Base-by-base conservation (phyloP, 495 filamentous ascomycete species). In the Cercophora newfieldiana region DNA sequence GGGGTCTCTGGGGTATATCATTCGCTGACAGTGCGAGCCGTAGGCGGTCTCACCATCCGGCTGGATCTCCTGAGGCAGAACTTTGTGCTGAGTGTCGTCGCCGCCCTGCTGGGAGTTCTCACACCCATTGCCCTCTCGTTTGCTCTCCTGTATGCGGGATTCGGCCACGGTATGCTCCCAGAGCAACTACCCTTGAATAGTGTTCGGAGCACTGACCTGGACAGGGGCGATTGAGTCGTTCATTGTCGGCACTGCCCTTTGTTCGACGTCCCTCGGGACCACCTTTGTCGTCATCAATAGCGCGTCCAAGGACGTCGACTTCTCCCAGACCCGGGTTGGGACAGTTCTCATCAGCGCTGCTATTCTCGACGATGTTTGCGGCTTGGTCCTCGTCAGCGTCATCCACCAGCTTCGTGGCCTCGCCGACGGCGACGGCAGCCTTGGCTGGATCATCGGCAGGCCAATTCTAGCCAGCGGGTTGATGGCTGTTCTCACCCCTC, bases 301-400 rank as follows among this genome's bases (percentile, higher is more conserved):
- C 44, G 65, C 69, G 0, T 71, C 69, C 25, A 66, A 61, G 2
- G 84, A 81, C 0, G 81, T 78, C 7, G 77, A 78, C 21, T 77
- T 90, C 14, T 78, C 80, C 22, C 73, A 79, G 3, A 91, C 88
- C 1, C 82, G 89, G 3, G 75, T 94, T 1, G 92, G 91, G 0
- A 83, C 85, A 0, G 88, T 95, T 0, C 83, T 92, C 0, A 82
- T 83, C 10, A 87, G 85, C 62, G 90, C 90, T 3, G 92, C 91
- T 21, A 90, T 95, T 83, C 82, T 96, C 69, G 92, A 95, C 74
- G 92, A 94, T 78, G 89, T 95, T 1, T 82, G 90, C 18, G 91
- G 91, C 0, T 75, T 95, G n/a, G 84, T 95, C 1, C 89, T 94
- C 84, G 87, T 92, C 21, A 86, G 91, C 68, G 81, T 91, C 18